These are phyloP conservation scores for Kwoniella bestiolae DNA, from an alignment of 768 basidiomycete genomes.

Conservation along the genomic window DNA sequence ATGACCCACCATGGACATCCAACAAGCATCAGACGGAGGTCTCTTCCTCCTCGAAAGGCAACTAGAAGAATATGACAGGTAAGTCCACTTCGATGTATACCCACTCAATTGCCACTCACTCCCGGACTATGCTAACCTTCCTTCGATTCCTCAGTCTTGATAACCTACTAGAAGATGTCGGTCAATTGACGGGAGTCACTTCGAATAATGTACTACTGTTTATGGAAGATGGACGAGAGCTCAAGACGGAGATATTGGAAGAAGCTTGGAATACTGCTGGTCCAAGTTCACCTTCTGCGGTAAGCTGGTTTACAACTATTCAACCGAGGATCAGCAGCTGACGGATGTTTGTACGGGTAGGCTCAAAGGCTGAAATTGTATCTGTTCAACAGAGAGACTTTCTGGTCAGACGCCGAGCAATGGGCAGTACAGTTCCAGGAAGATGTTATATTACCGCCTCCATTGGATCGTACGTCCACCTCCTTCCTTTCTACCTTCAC, in stretches of 20 bases:
- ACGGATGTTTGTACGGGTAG: slow-evolving; percentile 12
- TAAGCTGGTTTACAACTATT: neutral
- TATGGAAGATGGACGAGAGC: slow-evolving; percentile 45
- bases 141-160: slow-evolving; percentile 10
- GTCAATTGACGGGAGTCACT: slow-evolving; percentile 10
- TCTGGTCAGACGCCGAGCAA: slow-evolving; percentile 49
- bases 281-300: slow-evolving; percentile 21
- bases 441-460: slow-evolving; percentile 41
- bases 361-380: slow-evolving; percentile 32
- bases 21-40: slow-evolving; percentile 40
- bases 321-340: too few species aligned
- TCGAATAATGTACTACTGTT: slow-evolving; percentile 43
- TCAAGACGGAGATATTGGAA: slow-evolving; percentile 33
- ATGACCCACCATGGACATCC: slow-evolving; percentile 35
- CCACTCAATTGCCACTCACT: neutral
- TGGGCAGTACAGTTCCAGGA: slow-evolving; percentile 46
- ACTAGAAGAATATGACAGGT: slow-evolving; percentile 42
- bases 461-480: slow-evolving; percentile 35
- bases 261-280: slow-evolving; percentile 32
- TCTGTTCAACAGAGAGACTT: slow-evolving; percentile 51
- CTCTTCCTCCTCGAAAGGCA: slow-evolving; percentile 29
- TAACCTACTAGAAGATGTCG: slow-evolving; percentile 21
- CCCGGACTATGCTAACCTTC: neutral
- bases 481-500: neutral
- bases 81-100: too few species aligned